A percentile compares a stretch with the other conserved stretches of the same genome.
These are phyloP conservation scores for Tetraselmis chui DNA, from an alignment of 139 green algal species.

Conservation along the genomic window DNA sequence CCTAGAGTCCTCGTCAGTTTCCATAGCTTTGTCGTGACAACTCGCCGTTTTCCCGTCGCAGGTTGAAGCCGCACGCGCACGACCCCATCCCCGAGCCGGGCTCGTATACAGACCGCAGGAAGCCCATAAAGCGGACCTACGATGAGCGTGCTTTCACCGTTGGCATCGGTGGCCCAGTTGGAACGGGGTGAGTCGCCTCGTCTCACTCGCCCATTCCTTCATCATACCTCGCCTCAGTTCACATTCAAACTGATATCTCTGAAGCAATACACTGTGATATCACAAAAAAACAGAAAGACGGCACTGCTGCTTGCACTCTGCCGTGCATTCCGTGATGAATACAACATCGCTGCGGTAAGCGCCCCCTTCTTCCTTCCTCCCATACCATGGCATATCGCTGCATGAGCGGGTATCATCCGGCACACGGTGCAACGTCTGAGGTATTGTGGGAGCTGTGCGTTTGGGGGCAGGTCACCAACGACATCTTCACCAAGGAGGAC, in stretches of 20 bases:
- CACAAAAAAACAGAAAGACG: conserved; percentile 30
- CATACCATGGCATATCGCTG: neutral
- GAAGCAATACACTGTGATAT: neutral
- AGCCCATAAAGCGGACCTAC: conserved; percentile 15
- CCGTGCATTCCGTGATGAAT: conserved; percentile 25
- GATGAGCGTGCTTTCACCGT: conserved; percentile 34
- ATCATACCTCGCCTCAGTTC: too few relatives aligned
- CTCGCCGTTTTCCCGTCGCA: too few relatives aligned
- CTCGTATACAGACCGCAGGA: conserved; percentile 8
- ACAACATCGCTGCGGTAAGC: conserved; percentile 25
- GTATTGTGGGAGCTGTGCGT: too few relatives aligned
- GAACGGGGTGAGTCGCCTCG: conserved; percentile 11
- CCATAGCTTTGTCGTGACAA: too few relatives aligned
- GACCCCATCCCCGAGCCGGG: conserved; percentile 26
- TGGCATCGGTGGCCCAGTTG: conserved; percentile 38
- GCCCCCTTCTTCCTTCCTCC: neutral
- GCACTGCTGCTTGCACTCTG: conserved; percentile 37
- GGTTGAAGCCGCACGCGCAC: conserved; percentile 37
- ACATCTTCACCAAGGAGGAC: conserved; percentile 48
- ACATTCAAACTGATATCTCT: too few relatives aligned
- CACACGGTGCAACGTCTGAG: too few relatives aligned
- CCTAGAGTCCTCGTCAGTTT: too few relatives aligned
- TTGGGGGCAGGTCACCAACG: conserved; percentile 43
- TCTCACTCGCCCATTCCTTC: too few relatives aligned
- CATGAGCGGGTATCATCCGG: too few relatives aligned